Conservation (phyloP, 2,329 filamentous ascomycete species). For the Myriosclerotinia duriaeana region DNA sequence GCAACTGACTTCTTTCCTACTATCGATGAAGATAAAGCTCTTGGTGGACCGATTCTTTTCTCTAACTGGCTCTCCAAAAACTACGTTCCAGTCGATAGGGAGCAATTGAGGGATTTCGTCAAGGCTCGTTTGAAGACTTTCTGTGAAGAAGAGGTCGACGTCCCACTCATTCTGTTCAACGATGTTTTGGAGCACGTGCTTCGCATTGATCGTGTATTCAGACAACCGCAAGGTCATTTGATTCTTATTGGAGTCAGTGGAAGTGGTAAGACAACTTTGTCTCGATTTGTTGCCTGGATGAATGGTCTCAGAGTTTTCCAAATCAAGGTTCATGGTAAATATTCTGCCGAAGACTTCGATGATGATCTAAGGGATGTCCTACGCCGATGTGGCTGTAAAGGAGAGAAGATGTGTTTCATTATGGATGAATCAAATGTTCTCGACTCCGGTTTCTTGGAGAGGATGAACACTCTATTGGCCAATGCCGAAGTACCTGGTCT, state of each 20-base stretch:
- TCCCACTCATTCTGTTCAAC: conserved; percentile 98
- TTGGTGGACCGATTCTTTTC: conserved; percentile 92
- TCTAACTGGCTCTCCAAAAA: conserved; percentile 99
- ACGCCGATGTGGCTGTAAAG: conserved; percentile 91
- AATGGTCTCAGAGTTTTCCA: conserved; percentile 98
- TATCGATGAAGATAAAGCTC: conserved; percentile 85
- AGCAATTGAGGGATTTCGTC: conserved; percentile 93
- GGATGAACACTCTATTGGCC: conserved; percentile 97
- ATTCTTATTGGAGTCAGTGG: conserved; percentile 98
- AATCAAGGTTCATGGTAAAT: conserved; percentile 99
- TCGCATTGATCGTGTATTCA: conserved; percentile 96
- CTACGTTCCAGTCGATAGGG: conserved; percentile 93
- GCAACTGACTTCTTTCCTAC: conserved; percentile 91
- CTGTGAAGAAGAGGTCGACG: conserved; percentile 98
- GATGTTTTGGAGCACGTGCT: conserved; percentile 97
- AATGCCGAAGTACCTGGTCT: conserved; percentile 99
- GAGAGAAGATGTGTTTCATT: conserved; percentile 99
- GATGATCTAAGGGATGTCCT: conserved; percentile 94
- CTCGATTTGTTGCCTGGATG: conserved; percentile 99
- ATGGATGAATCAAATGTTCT: conserved; percentile 99
- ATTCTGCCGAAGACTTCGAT: conserved; percentile 97
- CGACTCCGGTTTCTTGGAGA: conserved; percentile 96
- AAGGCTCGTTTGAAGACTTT: conserved; percentile 97
- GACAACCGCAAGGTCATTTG: conserved; percentile 95
- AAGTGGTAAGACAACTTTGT: conserved; percentile 96